A percentile compares a stretch with the other conserved stretches of the same genome.
Conservation (phyloP, 306 rosid species). For the Abrus pulchellus region DNA sequence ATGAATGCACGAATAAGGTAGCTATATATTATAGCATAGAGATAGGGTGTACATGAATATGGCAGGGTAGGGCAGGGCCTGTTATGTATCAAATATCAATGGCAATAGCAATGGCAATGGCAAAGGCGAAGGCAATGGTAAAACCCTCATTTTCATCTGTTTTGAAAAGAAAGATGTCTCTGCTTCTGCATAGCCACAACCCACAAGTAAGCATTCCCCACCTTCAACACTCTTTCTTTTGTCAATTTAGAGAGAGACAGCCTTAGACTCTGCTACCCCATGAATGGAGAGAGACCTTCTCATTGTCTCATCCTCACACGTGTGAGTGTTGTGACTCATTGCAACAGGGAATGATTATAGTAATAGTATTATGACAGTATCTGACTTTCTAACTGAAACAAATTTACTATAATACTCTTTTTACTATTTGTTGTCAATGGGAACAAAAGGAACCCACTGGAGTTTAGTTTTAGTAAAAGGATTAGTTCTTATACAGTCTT, state of each 20-base stretch:
- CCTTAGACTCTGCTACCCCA: slow-evolving; percentile 53
- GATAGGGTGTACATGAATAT: slow-evolving; percentile 20
- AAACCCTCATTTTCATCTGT: slow-evolving; percentile 22
- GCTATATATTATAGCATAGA: neutral
- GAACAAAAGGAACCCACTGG: too few relatives aligned
- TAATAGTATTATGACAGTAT: slow-evolving; percentile 27
- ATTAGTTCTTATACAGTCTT: too few relatives aligned
- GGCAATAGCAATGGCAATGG: neutral
- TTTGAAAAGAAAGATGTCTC: slow-evolving; percentile 67
- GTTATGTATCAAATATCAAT: neutral
- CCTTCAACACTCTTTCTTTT: slow-evolving; percentile 54
- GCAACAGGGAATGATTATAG: slow-evolving; percentile 18
- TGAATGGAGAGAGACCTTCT: slow-evolving; percentile 38
- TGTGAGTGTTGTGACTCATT: neutral
- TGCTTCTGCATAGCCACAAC: slow-evolving; percentile 41
- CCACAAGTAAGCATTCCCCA: slow-evolving; percentile 56
- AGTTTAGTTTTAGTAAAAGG: too few relatives aligned
- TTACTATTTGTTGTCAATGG: too few relatives aligned
- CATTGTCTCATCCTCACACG: slow-evolving; percentile 55
- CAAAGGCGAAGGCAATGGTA: slow-evolving; percentile 2
- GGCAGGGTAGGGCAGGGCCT: slow-evolving; percentile 10
- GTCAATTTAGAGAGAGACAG: slow-evolving; percentile 64
- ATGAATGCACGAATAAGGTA: slow-evolving; percentile 24
- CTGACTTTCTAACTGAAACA: neutral
- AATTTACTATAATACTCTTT: too few relatives aligned